A percentile compares a stretch with the other conserved stretches of the same genome.
These are phyloP conservation scores for Fonsecaea pedrosoi DNA, from an alignment of 2,329 filamentous ascomycete species.

Conservation along the genomic window DNA sequence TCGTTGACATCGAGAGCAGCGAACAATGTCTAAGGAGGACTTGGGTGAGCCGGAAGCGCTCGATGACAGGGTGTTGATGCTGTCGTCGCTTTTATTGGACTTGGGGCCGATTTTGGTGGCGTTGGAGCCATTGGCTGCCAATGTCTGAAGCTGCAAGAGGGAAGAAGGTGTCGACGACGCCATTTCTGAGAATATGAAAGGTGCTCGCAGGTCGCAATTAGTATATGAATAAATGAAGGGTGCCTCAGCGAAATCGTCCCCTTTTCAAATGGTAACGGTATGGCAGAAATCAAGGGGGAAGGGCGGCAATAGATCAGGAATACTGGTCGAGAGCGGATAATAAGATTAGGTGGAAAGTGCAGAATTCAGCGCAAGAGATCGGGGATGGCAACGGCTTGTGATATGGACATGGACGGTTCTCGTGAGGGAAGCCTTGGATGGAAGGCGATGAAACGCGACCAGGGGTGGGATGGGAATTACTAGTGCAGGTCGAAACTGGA, in stretches of 20 bases:
- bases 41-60: conserved; percentile 34
- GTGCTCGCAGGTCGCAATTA: neutral
- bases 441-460: conserved; percentile 4
- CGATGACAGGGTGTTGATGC: conserved; percentile 36
- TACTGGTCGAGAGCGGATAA: neutral
- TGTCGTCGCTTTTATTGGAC: conserved; percentile 36
- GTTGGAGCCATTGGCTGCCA: conserved; percentile 30
- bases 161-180: conserved; percentile 32
- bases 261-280: neutral
- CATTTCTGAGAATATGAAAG: neutral
- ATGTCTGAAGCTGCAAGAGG: conserved; percentile 36
- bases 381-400: neutral
- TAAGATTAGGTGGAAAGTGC: neutral
- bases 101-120: conserved; percentile 18
- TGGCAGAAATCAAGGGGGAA: neutral
- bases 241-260: neutral
- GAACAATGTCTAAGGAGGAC: conserved; percentile 50
- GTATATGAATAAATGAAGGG: neutral
- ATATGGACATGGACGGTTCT: neutral
- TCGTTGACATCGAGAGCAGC: conserved; percentile 57
- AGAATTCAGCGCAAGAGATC: neutral
- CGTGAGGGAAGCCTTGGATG: neutral
- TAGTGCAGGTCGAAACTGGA: conserved; percentile 4
- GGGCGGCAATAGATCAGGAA: neutral
- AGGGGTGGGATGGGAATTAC: conserved; percentile 1